Percentiles rank a stretch among this genome's conserved stretches.
phyloP scores from a whole-genome alignment of 2,329 filamentous ascomycete species.

The Fusarium clavum region DNA sequence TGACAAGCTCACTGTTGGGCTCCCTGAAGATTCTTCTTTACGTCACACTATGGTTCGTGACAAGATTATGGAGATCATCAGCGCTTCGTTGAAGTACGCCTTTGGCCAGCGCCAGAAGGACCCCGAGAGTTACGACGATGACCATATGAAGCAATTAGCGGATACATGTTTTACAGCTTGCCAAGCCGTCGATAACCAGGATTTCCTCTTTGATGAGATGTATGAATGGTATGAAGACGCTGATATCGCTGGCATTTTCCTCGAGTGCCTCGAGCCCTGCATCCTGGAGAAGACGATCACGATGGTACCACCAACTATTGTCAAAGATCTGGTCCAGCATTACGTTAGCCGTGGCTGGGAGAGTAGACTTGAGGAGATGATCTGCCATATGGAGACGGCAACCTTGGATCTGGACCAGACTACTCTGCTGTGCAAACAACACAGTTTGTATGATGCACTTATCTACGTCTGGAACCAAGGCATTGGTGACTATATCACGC shows the following conservation, averaged over 20 bases:
- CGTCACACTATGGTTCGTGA: constrained; percentile 87
- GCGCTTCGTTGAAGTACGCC: constrained; percentile 88
- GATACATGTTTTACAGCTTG: constrained; percentile 88
- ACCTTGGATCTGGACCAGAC: constrained; percentile 96
- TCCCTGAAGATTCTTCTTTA: constrained; percentile 83
- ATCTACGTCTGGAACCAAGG: constrained; percentile 98
- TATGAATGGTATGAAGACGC: constrained; percentile 91
- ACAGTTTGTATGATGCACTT: constrained; percentile 92
- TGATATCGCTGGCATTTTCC: constrained; percentile 78
- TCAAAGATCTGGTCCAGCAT: constrained; percentile 87
- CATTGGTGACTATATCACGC: constrained; percentile 88
- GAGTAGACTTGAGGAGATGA: constrained; percentile 87
- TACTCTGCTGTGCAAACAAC: constrained; percentile 88
- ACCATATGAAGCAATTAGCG: constrained; percentile 80
- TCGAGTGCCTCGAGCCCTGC: constrained; percentile 89
- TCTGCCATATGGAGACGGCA: constrained; percentile 89
- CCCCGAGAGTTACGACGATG: constrained; percentile 59
- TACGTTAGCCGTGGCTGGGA: constrained; percentile 82
- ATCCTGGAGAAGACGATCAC: constrained; percentile 83
- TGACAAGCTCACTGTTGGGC: constrained; percentile 93
- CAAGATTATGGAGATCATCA: constrained; percentile 92
- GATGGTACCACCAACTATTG: constrained; percentile 80
- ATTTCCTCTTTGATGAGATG: constrained; percentile 91
- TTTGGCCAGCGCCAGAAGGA: constrained; percentile 75
- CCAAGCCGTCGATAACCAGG: constrained; percentile 78